Percentiles rank a stretch among this genome's conserved stretches.
phyloP scores from a whole-genome alignment of 345 rosid species.

The Linum lewisii region DNA sequence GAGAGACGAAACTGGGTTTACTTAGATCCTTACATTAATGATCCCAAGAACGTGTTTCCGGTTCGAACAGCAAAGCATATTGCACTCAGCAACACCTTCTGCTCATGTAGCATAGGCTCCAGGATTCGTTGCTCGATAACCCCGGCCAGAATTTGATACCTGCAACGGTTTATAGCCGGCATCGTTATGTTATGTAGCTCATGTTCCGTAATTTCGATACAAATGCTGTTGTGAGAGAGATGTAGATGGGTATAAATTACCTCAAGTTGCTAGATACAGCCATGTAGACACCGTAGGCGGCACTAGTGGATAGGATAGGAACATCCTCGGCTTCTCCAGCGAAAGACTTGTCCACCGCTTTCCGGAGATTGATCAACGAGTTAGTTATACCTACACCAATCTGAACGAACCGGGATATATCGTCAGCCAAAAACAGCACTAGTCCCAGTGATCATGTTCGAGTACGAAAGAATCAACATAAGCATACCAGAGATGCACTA shows the following conservation, averaged over 20 bases:
- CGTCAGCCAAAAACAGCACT: background rate
- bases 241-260: slow-evolving; percentile 16
- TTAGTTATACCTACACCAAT: slow-evolving; percentile 89
- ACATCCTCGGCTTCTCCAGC: slow-evolving; percentile 61
- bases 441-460: background rate
- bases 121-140: slow-evolving; percentile 85
- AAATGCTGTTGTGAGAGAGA: background rate
- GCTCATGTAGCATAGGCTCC: slow-evolving; percentile 88
- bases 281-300: slow-evolving; percentile 91
- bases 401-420: slow-evolving; percentile 18
- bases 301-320: slow-evolving; percentile 88
- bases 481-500: slow-evolving; percentile 70
- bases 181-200: too few species aligned
- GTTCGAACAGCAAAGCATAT: slow-evolving; percentile 90
- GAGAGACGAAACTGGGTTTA: background rate
- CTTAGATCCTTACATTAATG: slow-evolving; percentile 60
- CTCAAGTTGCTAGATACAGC: slow-evolving; percentile 96
- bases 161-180: slow-evolving; percentile 10
- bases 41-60: slow-evolving; percentile 96
- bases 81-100: slow-evolving; percentile 76
- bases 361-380: slow-evolving; percentile 70
- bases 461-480: background rate
- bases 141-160: slow-evolving; percentile 97
- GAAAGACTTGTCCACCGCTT: slow-evolving; percentile 61
- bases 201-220: background rate